These are phyloP conservation scores for Podila epigama DNA, from an alignment of 192 early-diverging fungal genomes.

Conservation along the genomic window DNA sequence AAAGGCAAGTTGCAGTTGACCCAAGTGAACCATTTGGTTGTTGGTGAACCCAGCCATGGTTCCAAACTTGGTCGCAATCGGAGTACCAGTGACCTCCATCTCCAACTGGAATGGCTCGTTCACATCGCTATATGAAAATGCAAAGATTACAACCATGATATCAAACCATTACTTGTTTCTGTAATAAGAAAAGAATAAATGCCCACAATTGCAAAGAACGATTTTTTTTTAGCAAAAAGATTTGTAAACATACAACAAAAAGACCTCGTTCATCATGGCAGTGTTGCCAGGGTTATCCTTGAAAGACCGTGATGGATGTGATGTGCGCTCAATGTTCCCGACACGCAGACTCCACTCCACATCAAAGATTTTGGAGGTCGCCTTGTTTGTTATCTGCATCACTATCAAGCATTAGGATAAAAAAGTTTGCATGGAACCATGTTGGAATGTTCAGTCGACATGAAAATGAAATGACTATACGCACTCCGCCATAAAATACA, in stretches of 20 bases:
- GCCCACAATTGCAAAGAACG: neutral
- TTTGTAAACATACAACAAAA: conserved; percentile 19
- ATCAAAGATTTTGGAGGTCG: conserved; percentile 33
- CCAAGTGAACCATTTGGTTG: conserved; percentile 25
- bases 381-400: conserved; percentile 41
- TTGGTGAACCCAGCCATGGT: conserved; percentile 45
- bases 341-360: conserved; percentile 40
- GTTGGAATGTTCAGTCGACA: neutral
- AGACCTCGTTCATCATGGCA: conserved; percentile 42
- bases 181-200: neutral
- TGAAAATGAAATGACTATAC: too few relatives aligned
- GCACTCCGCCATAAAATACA: too few relatives aligned
- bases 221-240: neutral
- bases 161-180: neutral
- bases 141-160: neutral
- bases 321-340: conserved; percentile 22
- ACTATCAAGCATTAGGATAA: conserved; percentile 8
- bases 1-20: conserved; percentile 7
- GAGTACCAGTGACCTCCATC: conserved; percentile 32
- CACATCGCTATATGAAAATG: conserved; percentile 15
- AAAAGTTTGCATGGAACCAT: neutral
- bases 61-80: conserved; percentile 34
- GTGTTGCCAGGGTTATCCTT: conserved; percentile 44
- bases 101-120: conserved; percentile 36
- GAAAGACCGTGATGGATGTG: conserved; percentile 39